Conservation (phyloP, 1,139 yeast species). For the Yamadazyma buinensis region DNA sequence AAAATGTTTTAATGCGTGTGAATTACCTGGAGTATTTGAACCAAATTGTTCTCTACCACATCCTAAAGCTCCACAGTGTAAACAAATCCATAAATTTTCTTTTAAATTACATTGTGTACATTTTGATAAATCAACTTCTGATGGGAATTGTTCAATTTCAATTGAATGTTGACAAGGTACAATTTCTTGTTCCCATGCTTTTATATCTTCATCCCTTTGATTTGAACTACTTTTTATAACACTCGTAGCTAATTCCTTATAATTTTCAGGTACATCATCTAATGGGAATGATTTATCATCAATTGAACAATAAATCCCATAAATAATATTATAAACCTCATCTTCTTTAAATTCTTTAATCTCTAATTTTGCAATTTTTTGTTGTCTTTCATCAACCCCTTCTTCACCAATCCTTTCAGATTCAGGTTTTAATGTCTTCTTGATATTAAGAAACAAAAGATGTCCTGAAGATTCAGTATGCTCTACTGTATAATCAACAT, state of each 20-base stretch:
- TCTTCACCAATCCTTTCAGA: slow-evolving; percentile 18
- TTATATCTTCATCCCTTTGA: slow-evolving; percentile 64
- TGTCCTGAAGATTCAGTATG: slow-evolving; percentile 54
- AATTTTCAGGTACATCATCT: slow-evolving; percentile 19
- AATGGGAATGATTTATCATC: slow-evolving; percentile 21
- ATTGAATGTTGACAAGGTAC: slow-evolving; percentile 73
- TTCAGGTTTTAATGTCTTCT: slow-evolving; percentile 41
- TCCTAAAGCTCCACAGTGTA: slow-evolving; percentile 85
- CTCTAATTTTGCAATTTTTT: slow-evolving; percentile 70
- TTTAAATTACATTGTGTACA: slow-evolving; percentile 62
- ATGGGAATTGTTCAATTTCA: slow-evolving; percentile 39
- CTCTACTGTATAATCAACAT: slow-evolving; percentile 49
- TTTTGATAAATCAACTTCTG: slow-evolving; percentile 30
- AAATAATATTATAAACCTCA: slow-evolving; percentile 55
- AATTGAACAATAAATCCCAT: slow-evolving; percentile 41
- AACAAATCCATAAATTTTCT: slow-evolving; percentile 84
- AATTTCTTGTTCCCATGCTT: slow-evolving; percentile 90
- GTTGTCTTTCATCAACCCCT: slow-evolving; percentile 33
- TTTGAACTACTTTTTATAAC: slow-evolving; percentile 66
- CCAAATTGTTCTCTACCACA: slow-evolving; percentile 95
- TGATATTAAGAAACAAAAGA: slow-evolving; percentile 53
- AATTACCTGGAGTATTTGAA: slow-evolving; percentile 77
- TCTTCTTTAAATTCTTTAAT: slow-evolving; percentile 66
- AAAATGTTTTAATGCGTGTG: slow-evolving; percentile 81
- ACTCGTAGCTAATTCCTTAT: slow-evolving; percentile 35